Percentiles rank a stretch among this genome's conserved stretches.
Conservation (phyloP, 768 basidiomycete genomes). For the Leccinum boreale region DNA sequence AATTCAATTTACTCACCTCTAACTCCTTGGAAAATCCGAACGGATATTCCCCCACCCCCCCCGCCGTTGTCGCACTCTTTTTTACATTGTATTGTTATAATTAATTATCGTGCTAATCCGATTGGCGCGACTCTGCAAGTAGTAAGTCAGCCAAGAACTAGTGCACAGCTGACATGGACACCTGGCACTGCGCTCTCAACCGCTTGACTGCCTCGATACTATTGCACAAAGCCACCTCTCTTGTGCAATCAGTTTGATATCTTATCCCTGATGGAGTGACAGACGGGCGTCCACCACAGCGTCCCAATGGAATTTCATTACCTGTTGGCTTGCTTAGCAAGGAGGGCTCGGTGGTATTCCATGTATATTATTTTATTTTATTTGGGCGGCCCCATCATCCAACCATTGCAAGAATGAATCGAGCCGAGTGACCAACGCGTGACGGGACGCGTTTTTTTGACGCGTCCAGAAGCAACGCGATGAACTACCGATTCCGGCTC, state of each 20-base stretch:
- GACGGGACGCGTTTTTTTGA: conserved; percentile 25
- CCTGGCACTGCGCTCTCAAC: neutral
- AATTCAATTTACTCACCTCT: conserved; percentile 11
- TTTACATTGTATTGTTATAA: neutral
- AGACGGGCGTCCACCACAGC: neutral
- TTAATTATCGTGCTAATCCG: neutral
- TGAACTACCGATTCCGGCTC: conserved; percentile 14
- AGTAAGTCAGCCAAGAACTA: neutral
- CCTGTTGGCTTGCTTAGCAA: neutral
- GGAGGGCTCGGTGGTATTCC: conserved; percentile 12
- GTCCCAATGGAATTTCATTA: conserved; percentile 14
- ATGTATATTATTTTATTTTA: conserved; percentile 7
- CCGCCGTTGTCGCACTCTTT: neutral
- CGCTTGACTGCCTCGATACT: neutral
- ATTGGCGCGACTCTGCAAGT: neutral
- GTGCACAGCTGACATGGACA: neutral
- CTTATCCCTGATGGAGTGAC: conserved; percentile 3
- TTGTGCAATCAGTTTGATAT: conserved; percentile 9
- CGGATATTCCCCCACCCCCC: neutral
- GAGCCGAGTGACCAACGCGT: conserved; percentile 20
- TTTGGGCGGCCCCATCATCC: neutral
- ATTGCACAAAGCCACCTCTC: neutral
- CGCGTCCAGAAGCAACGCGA: conserved; percentile 15
- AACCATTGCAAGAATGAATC: conserved; percentile 12
- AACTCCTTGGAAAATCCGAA: neutral